Base-by-base conservation (phyloP, 2,329 filamentous ascomycete species). In the Pleoardoris graminearum region DNA sequence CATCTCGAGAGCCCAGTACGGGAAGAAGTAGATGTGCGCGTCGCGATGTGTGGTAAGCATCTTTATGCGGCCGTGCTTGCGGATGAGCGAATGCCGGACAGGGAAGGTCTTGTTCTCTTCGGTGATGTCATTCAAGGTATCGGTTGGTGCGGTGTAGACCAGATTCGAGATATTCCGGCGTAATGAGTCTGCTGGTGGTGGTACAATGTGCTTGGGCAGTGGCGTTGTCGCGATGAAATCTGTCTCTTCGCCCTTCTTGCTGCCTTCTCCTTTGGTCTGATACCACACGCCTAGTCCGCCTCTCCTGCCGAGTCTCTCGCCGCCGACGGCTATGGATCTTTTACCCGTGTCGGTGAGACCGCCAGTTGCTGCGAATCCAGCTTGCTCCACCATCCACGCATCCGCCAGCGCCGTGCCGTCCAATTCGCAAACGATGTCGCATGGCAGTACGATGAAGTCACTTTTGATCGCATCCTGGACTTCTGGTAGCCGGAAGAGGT, bases 11-110 rank as follows among this genome's bases (percentile, higher is more conserved):
- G 96, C 83, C 93, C 94, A 97, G 60, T 85, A 85, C 0, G 94
- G 94, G 61, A 99, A 90, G 57, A 99, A 85, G 74, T 99, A 99
- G 52, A 97, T 88, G 69, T 97, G 93, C 0, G 93, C 90, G 70
- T 97, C 93, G 36, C 94, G 85, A 70, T 95, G 88, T 3, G 87
- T 90, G 12, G 86, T 93, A 54, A 92, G 80, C 81, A 97, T 88
- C 62, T 87, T 87, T 36, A 96, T 80, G 29, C 85, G 84, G 8
- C 90, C 85, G 66, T 96, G 87, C 59, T 84, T 85, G 52, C 85
- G 82, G 11, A 97, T 77, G 25, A 97, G 80, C 3, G 86, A 85
- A 65, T 93, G 88, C 3, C 93, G 85, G 37, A 96, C 75, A 0
- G 89, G 85, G 41, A 92, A 80, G 11, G 82, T 82, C 57, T 88